Evolutionary conservation across 306 rosid genomes (phyloP).

Genomic region (Erythrophleum fordii): DNA sequence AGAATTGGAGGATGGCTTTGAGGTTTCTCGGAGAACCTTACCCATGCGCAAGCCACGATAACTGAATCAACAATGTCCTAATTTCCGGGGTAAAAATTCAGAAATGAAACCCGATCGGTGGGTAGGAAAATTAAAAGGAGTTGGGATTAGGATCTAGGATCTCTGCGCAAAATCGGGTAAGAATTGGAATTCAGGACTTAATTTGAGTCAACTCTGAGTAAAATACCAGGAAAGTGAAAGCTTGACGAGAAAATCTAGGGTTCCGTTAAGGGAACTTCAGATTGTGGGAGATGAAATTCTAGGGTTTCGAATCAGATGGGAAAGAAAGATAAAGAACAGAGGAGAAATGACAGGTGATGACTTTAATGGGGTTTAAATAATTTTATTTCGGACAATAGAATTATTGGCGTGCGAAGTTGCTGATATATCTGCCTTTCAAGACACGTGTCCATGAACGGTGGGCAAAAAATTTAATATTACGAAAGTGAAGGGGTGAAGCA

Average conservation of each 20-base stretch:
- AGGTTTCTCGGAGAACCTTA: constrained; percentile 62
- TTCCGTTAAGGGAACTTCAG: constrained; percentile 28
- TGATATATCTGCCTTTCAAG: constrained; percentile 11
- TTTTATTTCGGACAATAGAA: neutral
- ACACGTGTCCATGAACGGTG: neutral
- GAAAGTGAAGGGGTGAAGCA: neutral
- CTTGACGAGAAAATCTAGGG: constrained; percentile 58
- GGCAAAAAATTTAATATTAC: neutral
- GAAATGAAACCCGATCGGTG: constrained; percentile 37
- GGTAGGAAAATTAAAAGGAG: neutral
- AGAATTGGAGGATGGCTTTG: constrained; percentile 56
- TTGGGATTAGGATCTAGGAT: constrained; percentile 49
- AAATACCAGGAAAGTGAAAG: constrained; percentile 33
- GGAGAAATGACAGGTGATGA: constrained; percentile 18
- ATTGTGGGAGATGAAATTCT: constrained; percentile 39
- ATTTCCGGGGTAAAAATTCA: neutral
- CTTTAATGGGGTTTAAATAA: constrained; percentile 35
- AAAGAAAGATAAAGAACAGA: neutral
- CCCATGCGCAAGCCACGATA: constrained; percentile 65
- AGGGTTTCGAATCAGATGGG: constrained; percentile 42
- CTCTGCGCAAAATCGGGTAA: constrained; percentile 1
- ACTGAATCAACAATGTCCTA: constrained; percentile 24
- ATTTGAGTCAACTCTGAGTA: constrained; percentile 23
- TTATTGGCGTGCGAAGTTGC: constrained; percentile 22
- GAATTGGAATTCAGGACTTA: neutral